Conservation (phyloP, 192 early-diverging fungal species). For the Gigaspora rosea region DNA sequence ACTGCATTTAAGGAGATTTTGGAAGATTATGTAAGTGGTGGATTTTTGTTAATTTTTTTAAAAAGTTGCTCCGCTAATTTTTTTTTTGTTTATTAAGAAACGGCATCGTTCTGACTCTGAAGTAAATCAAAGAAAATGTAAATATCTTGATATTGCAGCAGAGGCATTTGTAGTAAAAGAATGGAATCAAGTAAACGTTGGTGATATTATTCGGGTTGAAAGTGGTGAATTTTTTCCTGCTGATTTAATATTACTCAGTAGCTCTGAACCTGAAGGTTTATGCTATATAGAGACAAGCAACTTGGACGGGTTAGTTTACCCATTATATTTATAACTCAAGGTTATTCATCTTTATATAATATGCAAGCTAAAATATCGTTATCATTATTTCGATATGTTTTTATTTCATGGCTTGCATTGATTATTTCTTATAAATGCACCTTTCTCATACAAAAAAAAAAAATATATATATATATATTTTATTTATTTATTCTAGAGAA, state of each 20-base stretch:
- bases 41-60: neutral
- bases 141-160: slow-evolving; percentile 53
- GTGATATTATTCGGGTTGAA: slow-evolving; percentile 91
- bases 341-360: slow-evolving; percentile 14
- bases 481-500: slow-evolving; percentile 61
- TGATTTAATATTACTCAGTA: slow-evolving; percentile 88
- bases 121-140: slow-evolving; percentile 66
- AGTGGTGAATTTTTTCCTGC: slow-evolving; percentile 89
- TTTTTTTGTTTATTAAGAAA: slow-evolving; percentile 44
- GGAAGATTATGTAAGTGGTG: slow-evolving; percentile 75
- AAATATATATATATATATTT: neutral
- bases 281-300: slow-evolving; percentile 99
- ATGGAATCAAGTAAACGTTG: slow-evolving; percentile 84
- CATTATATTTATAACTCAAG: neutral
- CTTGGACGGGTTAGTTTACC: slow-evolving; percentile 77
- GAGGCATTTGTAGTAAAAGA: slow-evolving; percentile 70
- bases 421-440: neutral
- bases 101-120: slow-evolving; percentile 75
- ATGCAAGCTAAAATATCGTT: neutral
- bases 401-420: neutral
- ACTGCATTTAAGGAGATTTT: slow-evolving; percentile 93
- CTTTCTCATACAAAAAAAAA: neutral
- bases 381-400: neutral
- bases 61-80: neutral
- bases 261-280: slow-evolving; percentile 92